Evolutionary conservation across 1,284 basidiomycete species (phyloP), one percentile per base, ranked within the genome.

Genomic region (Tylopilus sp.): DNA sequence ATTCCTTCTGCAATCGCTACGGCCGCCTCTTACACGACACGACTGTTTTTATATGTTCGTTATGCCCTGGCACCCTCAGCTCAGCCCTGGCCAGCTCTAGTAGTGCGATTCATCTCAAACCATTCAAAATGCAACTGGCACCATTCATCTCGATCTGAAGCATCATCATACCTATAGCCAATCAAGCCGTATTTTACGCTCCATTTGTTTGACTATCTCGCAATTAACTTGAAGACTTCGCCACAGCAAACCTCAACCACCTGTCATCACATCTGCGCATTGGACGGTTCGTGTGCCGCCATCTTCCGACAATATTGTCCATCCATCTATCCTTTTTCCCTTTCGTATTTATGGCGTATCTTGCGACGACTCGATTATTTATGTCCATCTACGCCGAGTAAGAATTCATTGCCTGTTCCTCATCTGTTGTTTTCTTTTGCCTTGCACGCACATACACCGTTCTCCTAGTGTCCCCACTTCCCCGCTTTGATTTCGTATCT

Each of bases 301-400:
- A 56, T 52, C 34, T 35, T 21, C 7, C 50, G 34, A 54, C 7
- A 43, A 44, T 48, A 23, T 54, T 43, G 28, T 36, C 44, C 42
- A 39, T 52, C 45, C 30, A 64, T 57, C 39, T 57, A 55, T 55
- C 16, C 4, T 25, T 41, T 37, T 39, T 19, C 4, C 39, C 29
- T 51, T 52, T 44, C 42, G 29, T 59, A 68, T 65, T 67, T 65
- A 65, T 52, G 59, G 62, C 61, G 63, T 67, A 63, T 65, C 51
- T 61, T 51, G 60, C 7, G 65, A 49, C 54, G 38, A 25, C 25
- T 23, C 21, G 44, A 40, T 41, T 68, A 65, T 68, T 55, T 68
- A 65, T 60, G 65, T 63, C 59, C 59, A 53, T 59, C 63, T 65
- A 45, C 61, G 65, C 60, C 64, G 25, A 40, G 41, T 49, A 45